A percentile compares a stretch with the other conserved stretches of the same genome.
Conservation (phyloP, 306 rosid genomes). For the Arachis hypogaea region DNA sequence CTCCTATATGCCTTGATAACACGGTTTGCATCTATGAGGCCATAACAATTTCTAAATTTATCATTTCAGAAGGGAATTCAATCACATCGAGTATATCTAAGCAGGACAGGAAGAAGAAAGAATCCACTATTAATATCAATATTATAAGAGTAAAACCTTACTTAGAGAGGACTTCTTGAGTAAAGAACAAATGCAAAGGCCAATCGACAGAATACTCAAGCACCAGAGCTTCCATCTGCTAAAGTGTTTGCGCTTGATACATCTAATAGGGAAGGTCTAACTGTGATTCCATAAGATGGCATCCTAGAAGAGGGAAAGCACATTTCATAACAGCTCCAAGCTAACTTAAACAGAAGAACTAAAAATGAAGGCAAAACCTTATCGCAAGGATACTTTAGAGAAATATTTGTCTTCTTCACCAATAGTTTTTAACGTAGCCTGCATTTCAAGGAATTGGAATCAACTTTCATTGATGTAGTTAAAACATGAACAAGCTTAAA, state of each 20-base stretch:
- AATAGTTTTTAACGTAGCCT: slow-evolving; percentile 92
- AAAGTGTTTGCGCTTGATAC: slow-evolving; percentile 54
- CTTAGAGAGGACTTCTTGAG: slow-evolving; percentile 94
- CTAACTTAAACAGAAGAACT: slow-evolving; percentile 18
- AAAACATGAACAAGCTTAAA: slow-evolving; percentile 29
- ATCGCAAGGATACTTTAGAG: slow-evolving; percentile 86
- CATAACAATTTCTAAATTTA: too few relatives aligned
- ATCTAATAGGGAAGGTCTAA: slow-evolving; percentile 72
- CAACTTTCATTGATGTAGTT: slow-evolving; percentile 26
- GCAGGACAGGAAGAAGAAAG: too few relatives aligned
- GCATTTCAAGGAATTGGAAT: slow-evolving; percentile 47
- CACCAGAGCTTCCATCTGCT: slow-evolving; percentile 55
- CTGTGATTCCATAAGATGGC: slow-evolving; percentile 84
- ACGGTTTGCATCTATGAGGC: too few relatives aligned
- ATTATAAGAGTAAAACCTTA: slow-evolving; percentile 43
- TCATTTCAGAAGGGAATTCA: too few relatives aligned
- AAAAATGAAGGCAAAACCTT: slow-evolving; percentile 36
- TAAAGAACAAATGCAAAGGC: slow-evolving; percentile 96
- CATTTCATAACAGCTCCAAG: slow-evolving; percentile 38
- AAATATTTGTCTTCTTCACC: slow-evolving; percentile 92
- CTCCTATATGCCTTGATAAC: too few relatives aligned
- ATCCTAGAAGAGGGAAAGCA: slow-evolving; percentile 59
- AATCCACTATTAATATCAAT: too few relatives aligned
- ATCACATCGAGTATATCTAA: too few relatives aligned
- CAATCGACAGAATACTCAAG: slow-evolving; percentile 90